These are phyloP conservation scores for Daldinia concentrica DNA, from an alignment of 495 filamentous ascomycete genomes.

Conservation along the genomic window DNA sequence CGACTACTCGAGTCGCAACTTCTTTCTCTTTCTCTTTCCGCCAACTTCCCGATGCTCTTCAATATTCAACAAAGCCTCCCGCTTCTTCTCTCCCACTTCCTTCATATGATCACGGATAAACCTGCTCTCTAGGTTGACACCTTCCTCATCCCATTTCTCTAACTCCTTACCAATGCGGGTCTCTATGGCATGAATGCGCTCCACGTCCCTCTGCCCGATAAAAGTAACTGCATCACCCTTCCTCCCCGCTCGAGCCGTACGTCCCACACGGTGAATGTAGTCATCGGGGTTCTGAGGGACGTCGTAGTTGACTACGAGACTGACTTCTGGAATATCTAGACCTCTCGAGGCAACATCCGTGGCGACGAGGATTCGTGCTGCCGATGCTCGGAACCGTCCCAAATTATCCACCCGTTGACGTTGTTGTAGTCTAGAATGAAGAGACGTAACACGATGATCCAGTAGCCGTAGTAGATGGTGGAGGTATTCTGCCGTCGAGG, in stretches of 20 bases:
- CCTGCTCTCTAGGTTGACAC: constrained; percentile 86
- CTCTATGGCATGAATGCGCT: constrained; percentile 88
- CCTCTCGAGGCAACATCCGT: constrained; percentile 96
- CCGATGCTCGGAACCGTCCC: constrained; percentile 88
- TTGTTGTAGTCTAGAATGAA: constrained; percentile 88
- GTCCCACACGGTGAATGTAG: constrained; percentile 95
- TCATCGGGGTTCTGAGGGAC: constrained; percentile 95
- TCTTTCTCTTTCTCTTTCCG: constrained; percentile 74
- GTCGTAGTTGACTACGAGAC: constrained; percentile 92
- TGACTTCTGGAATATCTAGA: constrained; percentile 94
- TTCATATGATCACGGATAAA: constrained; percentile 86
- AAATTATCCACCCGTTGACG: constrained; percentile 85
- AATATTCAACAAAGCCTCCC: constrained; percentile 86
- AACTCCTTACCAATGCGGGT: constrained; percentile 75
- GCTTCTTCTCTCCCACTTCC: constrained; percentile 88
- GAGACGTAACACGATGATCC: constrained; percentile 86
- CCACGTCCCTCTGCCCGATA: constrained; percentile 90
- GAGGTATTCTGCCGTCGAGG: constrained; percentile 83
- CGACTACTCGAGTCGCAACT: constrained; percentile 47
- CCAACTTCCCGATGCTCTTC: constrained; percentile 89
- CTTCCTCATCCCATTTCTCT: constrained; percentile 84
- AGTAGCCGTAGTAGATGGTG: constrained; percentile 86
- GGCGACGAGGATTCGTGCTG: constrained; percentile 88
- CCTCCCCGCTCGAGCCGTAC: constrained; percentile 91
- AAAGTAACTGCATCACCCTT: constrained; percentile 84